Base-by-base conservation (phyloP, 371 early-diverging fungal genomes). In the Funneliformis caledonium region DNA sequence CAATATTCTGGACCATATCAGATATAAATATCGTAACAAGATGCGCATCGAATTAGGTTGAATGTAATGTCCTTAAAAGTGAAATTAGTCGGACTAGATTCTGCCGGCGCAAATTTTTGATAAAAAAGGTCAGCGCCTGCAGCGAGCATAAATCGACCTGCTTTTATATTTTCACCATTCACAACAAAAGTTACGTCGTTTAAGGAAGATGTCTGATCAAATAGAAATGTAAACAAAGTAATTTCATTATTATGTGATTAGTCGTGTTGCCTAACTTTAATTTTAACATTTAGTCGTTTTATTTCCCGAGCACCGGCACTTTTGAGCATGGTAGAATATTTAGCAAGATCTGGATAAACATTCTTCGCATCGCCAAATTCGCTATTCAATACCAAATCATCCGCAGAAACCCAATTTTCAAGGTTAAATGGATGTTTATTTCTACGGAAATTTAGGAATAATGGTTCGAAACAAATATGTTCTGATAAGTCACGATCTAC, bases 1-100 rank as follows among this genome's bases (percentile, higher is more conserved):
- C 62, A 37, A 76, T 76, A 56, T 31, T 76, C 12, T 61, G 60
- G 6, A n/a, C 76, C 76, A 61, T 76, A 62, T 16, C 62, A 31
- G 16, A 61, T 76, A 62, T 16, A 76, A 31, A 16, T 61, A 76
- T 6, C 45, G 60, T 33, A 76, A 61, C 10, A 76, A 76, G 9
- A 76, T 42, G 8, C 33, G 43, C 19, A 76, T 6, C 19, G 76
- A 76, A 6, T 22, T 59, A 11, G 76, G 62, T 14, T 19, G n/a
- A 42, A 76, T 5, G 6, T n/a, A 42, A 76, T 5, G 6, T 62
- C 37, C 37, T 19, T 14, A 76, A 76, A 43, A 60, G 5, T 33
- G 10, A 61, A 61, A 3, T 37, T 14, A 5, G 56, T 11, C n/a
- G 64, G 37, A 10, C 26, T 19, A 31, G 48, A 16, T 45, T 43